phyloP scores from a whole-genome alignment of 2,329 filamentous ascomycete genomes.

The Calonectria pteridis region DNA sequence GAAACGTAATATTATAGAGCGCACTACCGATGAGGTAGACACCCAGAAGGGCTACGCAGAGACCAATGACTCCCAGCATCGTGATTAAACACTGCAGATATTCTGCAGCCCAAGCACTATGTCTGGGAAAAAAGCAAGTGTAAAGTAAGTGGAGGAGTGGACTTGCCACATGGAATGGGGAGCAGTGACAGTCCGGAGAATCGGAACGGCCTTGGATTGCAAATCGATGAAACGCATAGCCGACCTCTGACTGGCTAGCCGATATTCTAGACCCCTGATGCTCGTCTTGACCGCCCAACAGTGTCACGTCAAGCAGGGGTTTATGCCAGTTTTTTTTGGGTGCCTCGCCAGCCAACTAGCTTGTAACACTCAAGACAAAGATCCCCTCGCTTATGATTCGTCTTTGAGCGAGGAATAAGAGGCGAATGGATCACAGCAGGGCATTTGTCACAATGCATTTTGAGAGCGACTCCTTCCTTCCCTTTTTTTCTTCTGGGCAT shows the following conservation, averaged over 20 bases:
- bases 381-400: background rate
- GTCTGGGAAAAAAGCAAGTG: background rate
- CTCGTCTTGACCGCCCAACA: background rate
- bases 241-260: background rate
- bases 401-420: background rate
- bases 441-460: background rate
- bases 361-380: background rate
- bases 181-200: background rate
- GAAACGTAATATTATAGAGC: background rate
- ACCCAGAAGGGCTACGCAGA: background rate
- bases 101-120: background rate
- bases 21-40: background rate
- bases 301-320: background rate
- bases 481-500: background rate
- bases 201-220: background rate
- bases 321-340: background rate
- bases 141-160: background rate
- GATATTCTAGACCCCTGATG: background rate
- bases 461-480: background rate
- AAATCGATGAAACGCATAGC: background rate
- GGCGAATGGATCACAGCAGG: background rate
- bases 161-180: background rate
- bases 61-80: background rate
- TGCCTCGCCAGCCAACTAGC: background rate
- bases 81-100: background rate